phyloP scores from a whole-genome alignment of 352 stramenopile species.

The Pythium guiyangense region DNA sequence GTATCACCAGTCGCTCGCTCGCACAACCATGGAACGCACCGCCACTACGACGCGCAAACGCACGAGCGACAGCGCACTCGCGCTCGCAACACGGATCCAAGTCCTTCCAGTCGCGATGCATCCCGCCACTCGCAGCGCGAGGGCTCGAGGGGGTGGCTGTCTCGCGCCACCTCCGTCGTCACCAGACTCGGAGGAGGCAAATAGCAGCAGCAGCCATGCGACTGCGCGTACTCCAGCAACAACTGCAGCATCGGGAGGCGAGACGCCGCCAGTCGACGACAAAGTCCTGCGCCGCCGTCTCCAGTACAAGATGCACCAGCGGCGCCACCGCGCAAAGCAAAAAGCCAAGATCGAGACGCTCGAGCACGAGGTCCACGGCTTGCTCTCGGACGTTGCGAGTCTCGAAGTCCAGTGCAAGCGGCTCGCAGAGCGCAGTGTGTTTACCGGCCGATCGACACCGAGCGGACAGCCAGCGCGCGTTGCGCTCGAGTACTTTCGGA shows the following conservation, averaged over 20 bases:
- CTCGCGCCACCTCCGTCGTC: too few species aligned
- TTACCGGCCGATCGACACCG: slow-evolving; percentile 21
- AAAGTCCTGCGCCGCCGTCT: slow-evolving; percentile 38
- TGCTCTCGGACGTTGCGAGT: slow-evolving; percentile 32
- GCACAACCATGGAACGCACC: too few species aligned
- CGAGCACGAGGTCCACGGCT: slow-evolving; percentile 30
- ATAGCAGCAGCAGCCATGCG: too few species aligned
- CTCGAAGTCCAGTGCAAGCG: slow-evolving; percentile 27
- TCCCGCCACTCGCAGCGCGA: too few species aligned
- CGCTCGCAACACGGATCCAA: too few species aligned
- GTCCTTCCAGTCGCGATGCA: too few species aligned
- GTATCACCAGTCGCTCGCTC: too few species aligned
- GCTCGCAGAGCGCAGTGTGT: slow-evolving; percentile 29
- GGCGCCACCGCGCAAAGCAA: slow-evolving; percentile 58
- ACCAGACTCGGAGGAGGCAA: too few species aligned
- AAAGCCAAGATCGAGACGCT: slow-evolving; percentile 42
- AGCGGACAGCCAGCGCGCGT: slow-evolving; percentile 27
- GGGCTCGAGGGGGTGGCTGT: too few species aligned
- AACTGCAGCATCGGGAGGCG: neutral
- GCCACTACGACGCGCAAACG: too few species aligned
- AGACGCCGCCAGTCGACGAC: slow-evolving; percentile 14
- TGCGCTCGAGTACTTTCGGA: slow-evolving; percentile 45
- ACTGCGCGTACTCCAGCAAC: neutral
- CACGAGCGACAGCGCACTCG: too few species aligned
- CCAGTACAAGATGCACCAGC: slow-evolving; percentile 72